Base-by-base conservation (phyloP, 164 flowering plant genomes). In the Dillenia suffruticosa region DNA sequence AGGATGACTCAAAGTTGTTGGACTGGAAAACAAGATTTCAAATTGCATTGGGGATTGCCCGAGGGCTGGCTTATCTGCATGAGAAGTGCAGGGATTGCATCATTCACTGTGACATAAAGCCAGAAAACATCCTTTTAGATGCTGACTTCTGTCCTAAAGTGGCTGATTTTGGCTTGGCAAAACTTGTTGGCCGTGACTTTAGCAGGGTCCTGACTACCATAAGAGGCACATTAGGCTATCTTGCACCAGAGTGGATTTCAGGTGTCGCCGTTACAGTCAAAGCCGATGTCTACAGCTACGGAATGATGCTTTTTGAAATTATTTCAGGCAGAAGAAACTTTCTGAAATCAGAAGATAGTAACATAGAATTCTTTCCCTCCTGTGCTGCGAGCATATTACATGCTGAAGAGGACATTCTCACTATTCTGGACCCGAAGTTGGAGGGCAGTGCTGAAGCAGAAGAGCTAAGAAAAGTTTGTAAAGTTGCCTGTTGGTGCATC, bases 191-290 rank as follows among this genome's bases (percentile, higher is more conserved):
- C 76, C 54, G 78, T 19, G 78, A 77, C 1, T 77, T 77, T 65
- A 77, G 81, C 61, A 17, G 81, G 50, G 81, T 77, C 13, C 58
- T 77, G 9, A 77, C 81, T n/a, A 77, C 78, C 53, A 74, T 77
- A 67, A 74, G 81, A 62, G 78, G 81, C 10, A 77, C 81, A 24
- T 63, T 71, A 58, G 81, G 81, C 1, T 77, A 32, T 32, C 40
- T 32, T 32, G 40, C 40, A 32, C 40, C 7, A 32, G 40, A 32
- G 7, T 32, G 7, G 40, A 32, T 32, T 32, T 32, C 40, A 6
- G 40, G 40, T 32, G 40, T 32, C 4, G 40, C 40, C 40, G 6
- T 32, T 32, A 4, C 7, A 5, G 40, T 5, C 40, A 32, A 32
- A 32, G 40, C 40, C 40, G 7, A 32, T 32, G 7, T 32, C 40